Evolutionary conservation across 345 rosid genomes (phyloP), one percentile per base, ranked within the genome.

Genomic region (Salix dunnii): DNA sequence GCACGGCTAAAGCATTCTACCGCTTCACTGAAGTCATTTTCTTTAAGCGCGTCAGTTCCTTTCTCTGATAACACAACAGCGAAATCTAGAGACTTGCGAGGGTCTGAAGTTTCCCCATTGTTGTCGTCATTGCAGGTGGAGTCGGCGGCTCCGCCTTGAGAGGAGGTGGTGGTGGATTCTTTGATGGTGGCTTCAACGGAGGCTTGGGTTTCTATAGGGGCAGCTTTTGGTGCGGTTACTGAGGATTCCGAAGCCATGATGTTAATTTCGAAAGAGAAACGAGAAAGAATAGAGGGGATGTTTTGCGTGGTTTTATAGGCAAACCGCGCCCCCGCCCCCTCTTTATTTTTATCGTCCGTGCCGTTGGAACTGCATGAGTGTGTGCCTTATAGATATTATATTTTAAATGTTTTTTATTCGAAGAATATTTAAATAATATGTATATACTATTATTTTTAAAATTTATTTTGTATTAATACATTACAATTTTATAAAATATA

Each of bases 1-100:
- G 95, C 89, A 36, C 98, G 99, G 86, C 98, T 92, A 60, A 91
- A 92, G 88, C 94, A 96, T 48, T 96, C 98, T 7, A 89, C 90
- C 21, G 99, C 99, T 83, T 93, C 97, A 7, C 71, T 76, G 72
- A 80, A 88, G 76, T 96, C 96, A 2, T 71, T 76, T 53, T 90
- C 95, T 72, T 82, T 92, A 68, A 96, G 67, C 20, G 91, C 96
- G 16, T 7, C 48, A 21, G 83, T 75, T 68, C 97, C 98, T 82
- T 74, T 86, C 86, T 88, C 95, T 68, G 87, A 71, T 77, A 96
- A 77, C 79, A 91, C 92, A 6, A 84, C 88, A 3, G 94, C 89
- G 61, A 85, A 77, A 86, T 91, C 97, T 62, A 93, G 81, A 18
- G 91, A 88, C 76, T 83, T 83, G 84, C 86, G 87, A n/a, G 76